Evolutionary conservation across 2,329 filamentous ascomycete genomes (phyloP), one percentile per base, ranked within the genome.

Genomic region (Neonectria coccinea): DNA sequence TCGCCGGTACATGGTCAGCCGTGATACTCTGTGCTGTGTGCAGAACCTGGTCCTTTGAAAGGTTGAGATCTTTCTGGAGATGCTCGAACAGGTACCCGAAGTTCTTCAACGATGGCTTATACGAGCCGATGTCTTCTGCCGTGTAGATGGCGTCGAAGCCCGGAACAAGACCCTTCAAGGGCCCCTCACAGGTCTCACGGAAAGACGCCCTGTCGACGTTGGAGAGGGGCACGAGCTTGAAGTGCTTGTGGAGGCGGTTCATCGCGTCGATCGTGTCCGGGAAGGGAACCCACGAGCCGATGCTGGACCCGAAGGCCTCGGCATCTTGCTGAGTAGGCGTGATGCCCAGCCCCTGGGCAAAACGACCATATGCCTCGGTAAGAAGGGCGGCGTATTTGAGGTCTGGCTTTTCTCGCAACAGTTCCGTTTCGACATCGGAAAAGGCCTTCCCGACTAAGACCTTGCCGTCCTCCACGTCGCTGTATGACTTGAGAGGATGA

Each of bases 11-110:
- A 76, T 92, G 90, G 70, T 93, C 91, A 67, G 90, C 86, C 41
- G 82, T 84, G 75, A 92, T 78, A 66, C 88, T 90, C 77, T 91
- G 85, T 56, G 91, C 91, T 0, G 91, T 90, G 74, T 92, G 90
- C 67, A 92, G 73, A 48, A 93, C 80, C 65, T 88, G 80, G 31
- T 84, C 81, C 66, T 68, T 69, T 5, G 76, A 72, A 0, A 92
- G 75, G 0, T 85, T 88, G 56, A 91, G 85, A 6, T 87, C 83
- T 3, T 76, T 70, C 71, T 84, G 66, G 18, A 86, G 84, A 36
- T 84, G 80, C 14, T 77, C 74, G 14, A 92, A 79, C 77, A 93
- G 79, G 73, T 91, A 90, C 60, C 86, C 81, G 68, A 94, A 94
- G 71, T 92, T 93, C 29, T 75, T 75, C 41, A 78, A 74, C 65